Conservation (phyloP, 352 stramenopile genomes). For the Phytophthora sp. region DNA sequence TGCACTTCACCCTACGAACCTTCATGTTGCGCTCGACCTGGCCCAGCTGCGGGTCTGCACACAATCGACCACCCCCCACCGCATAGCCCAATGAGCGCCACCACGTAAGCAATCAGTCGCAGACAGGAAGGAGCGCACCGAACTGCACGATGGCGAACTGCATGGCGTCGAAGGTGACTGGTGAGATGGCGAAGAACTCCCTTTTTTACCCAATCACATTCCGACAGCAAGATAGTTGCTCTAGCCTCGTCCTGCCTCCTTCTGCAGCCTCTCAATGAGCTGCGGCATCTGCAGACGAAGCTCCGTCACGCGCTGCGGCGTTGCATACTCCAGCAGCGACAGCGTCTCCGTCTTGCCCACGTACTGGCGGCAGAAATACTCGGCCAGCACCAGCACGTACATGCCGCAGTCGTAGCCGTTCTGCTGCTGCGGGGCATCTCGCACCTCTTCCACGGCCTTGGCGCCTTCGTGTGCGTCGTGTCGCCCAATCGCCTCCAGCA, state of each 20-base stretch:
- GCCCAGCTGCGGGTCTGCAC: constrained; percentile 67
- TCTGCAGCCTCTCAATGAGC: constrained; percentile 39
- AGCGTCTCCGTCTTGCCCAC: neutral
- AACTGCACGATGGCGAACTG: constrained; percentile 84
- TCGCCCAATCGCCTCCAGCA: constrained; percentile 33
- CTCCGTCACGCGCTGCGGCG: constrained; percentile 50
- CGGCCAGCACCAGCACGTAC: constrained; percentile 73
- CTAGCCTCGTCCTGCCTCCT: neutral
- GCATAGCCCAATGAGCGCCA: too few species aligned
- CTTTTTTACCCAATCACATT: constrained; percentile 26
- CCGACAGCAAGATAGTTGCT: neutral
- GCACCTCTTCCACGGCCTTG: constrained; percentile 34
- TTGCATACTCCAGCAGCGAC: constrained; percentile 54
- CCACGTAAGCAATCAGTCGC: too few species aligned
- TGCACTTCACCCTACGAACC: constrained; percentile 25
- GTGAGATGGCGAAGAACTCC: neutral
- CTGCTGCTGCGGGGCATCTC: constrained; percentile 63
- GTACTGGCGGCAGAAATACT: constrained; percentile 58
- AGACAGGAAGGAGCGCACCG: constrained; percentile 40
- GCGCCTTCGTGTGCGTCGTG: constrained; percentile 9
- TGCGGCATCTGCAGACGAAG: constrained; percentile 55
- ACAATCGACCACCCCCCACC: neutral
- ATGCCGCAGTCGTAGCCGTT: constrained; percentile 87
- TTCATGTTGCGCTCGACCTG: constrained; percentile 76
- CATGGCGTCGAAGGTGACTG: constrained; percentile 34